Conservation (phyloP, 2,329 filamentous ascomycete genomes). For the Fusarium begoniae region DNA sequence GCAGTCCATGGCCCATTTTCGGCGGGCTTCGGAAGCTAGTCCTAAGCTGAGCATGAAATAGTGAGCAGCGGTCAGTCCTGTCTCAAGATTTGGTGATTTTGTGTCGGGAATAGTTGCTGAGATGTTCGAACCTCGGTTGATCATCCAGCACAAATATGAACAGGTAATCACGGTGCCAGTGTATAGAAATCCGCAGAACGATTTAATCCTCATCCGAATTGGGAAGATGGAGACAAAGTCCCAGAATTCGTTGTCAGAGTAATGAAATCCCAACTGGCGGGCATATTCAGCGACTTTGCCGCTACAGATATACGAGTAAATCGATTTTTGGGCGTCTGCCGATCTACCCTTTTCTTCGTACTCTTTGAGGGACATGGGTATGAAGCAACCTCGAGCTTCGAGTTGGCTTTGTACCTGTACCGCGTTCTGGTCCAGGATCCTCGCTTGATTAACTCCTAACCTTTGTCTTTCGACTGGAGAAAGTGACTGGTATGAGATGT, state of each 20-base stretch:
- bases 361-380: rapidly evolving
- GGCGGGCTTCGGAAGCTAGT: no score
- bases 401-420: not conserved
- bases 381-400: rapidly evolving
- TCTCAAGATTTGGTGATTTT: not conserved
- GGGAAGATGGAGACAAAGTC: not conserved
- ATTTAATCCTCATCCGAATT: not conserved
- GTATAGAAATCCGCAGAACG: no score
- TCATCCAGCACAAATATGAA: not conserved
- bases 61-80: not conserved
- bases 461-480: rapidly evolving
- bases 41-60: not conserved
- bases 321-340: rapidly evolving
- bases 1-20: not conserved
- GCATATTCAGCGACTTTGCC: not conserved
- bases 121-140: not conserved
- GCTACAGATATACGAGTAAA: not conserved
- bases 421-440: not conserved
- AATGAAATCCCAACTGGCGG: rapidly evolving
- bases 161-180: not conserved
- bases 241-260: rapidly evolving
- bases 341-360: not conserved
- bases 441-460: rapidly evolving
- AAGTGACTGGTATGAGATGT: rapidly evolving
- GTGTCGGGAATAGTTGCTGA: no score